Percentiles rank a stretch among this genome's conserved stretches.
Evolutionary conservation across 371 early-diverging fungal species (phyloP).

Genomic region (Capniomyces stellatus): DNA sequence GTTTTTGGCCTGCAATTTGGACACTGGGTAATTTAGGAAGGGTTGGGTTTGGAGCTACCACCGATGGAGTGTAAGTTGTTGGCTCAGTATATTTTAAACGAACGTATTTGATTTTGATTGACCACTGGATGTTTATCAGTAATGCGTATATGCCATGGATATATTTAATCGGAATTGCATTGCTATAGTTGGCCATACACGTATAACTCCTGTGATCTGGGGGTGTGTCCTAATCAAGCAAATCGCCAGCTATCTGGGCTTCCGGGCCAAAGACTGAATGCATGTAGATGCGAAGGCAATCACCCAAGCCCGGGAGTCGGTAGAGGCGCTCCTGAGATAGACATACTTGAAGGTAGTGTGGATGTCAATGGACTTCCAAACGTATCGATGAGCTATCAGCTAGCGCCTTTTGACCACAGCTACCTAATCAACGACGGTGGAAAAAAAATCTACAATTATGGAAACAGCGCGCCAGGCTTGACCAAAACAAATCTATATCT

Average conservation of each 20-base stretch:
- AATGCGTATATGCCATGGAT: no score
- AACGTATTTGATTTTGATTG: no score
- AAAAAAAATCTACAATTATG: slow-evolving; percentile 6
- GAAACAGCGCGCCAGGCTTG: slow-evolving; percentile 3
- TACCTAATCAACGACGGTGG: slow-evolving; percentile 12
- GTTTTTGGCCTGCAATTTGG: slow-evolving; percentile 39
- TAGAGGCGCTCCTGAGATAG: slow-evolving; percentile 38
- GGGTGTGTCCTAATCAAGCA: slow-evolving; percentile 29
- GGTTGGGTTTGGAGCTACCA: slow-evolving; percentile 35
- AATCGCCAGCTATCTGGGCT: slow-evolving; percentile 25
- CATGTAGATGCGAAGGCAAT: slow-evolving; percentile 30
- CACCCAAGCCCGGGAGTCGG: slow-evolving; percentile 32
- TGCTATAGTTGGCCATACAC: slow-evolving; percentile 31
- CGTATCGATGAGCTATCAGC: slow-evolving; percentile 28
- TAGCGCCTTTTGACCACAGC: slow-evolving; percentile 29
- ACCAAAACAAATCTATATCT: slow-evolving; percentile 25
- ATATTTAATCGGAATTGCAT: no score
- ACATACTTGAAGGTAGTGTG: slow-evolving; percentile 31
- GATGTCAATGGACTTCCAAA: slow-evolving; percentile 8
- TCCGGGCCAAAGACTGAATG: slow-evolving; percentile 31
- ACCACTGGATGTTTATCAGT: no score
- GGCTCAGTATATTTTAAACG: no score
- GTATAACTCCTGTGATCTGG: slow-evolving; percentile 30
- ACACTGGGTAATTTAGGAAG: slow-evolving; percentile 36
- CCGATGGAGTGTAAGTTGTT: slow-evolving; percentile 28